phyloP scores from a whole-genome alignment of 345 rosid species.

The Erucastrum elatum region DNA sequence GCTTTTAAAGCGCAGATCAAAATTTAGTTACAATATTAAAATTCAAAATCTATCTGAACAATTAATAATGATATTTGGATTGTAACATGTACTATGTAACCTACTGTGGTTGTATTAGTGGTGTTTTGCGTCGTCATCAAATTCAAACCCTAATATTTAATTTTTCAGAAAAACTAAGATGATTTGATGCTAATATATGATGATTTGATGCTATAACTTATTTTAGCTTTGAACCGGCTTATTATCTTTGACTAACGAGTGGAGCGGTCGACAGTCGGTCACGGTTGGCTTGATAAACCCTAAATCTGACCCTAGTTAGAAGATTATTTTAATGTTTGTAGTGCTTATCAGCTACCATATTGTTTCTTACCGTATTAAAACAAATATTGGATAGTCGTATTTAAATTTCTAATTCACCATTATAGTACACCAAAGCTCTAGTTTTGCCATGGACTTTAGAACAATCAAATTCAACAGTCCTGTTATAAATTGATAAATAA shows the following conservation, averaged over 20 bases:
- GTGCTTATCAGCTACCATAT: conserved; percentile 6
- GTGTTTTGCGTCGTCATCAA: not conserved
- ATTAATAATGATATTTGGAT: too few species aligned
- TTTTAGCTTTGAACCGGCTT: not conserved
- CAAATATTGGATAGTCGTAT: too few species aligned
- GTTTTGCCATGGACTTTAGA: not conserved
- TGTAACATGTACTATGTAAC: too few species aligned
- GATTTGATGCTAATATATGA: not conserved
- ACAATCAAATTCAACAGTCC: not conserved
- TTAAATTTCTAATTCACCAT: too few species aligned
- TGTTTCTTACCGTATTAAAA: not conserved
- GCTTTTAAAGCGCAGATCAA: too few species aligned
- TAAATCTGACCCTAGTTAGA: conserved; percentile 11
- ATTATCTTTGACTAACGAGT: conserved; percentile 24
- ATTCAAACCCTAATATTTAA: not conserved
- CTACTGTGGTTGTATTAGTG: not conserved
- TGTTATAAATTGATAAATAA: not conserved
- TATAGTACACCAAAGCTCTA: not conserved
- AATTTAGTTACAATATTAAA: too few species aligned
- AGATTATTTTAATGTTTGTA: conserved; percentile 6
- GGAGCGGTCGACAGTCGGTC: conserved; percentile 23
- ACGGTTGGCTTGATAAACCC: conserved; percentile 17
- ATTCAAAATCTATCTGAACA: too few species aligned
- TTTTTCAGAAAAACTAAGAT: not conserved
- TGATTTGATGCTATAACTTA: not conserved